Conservation (phyloP, 805 yeast species). For the Tetrapisispora taiwanensis region DNA sequence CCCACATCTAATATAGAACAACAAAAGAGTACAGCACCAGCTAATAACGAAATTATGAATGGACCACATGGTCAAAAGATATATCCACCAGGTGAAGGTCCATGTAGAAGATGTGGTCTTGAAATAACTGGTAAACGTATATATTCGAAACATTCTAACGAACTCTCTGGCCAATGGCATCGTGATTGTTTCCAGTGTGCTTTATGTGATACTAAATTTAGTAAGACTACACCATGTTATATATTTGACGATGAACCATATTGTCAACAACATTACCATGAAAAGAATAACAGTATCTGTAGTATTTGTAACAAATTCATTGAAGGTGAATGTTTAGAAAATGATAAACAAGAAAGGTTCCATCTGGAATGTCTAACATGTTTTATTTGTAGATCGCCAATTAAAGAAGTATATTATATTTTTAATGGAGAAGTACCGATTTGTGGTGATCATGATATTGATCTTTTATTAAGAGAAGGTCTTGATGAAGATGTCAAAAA, state of each 20-base stretch:
- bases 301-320: constrained; percentile 61
- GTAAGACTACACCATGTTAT: constrained; percentile 57
- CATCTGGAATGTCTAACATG: constrained; percentile 70
- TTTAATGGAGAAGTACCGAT: constrained; percentile 22
- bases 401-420: constrained; percentile 42
- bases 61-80: constrained; percentile 4
- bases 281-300: constrained; percentile 66
- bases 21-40: not conserved
- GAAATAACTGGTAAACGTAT: constrained; percentile 57
- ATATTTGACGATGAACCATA: constrained; percentile 72
- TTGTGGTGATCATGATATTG: constrained; percentile 25
- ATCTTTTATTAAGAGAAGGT: constrained; percentile 11
- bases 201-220: constrained; percentile 48
- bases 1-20: not conserved
- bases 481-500: not conserved
- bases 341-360: constrained; percentile 59
- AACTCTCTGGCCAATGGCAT: constrained; percentile 87
- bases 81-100: constrained; percentile 58
- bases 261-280: constrained; percentile 70
- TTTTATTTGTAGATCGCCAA: constrained; percentile 42
- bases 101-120: constrained; percentile 64
- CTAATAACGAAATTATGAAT: not conserved
- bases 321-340: constrained; percentile 85
- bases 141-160: constrained; percentile 63
- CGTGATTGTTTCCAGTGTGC: constrained; percentile 72